Evolutionary conservation across 75 land plant genomes (phyloP), one percentile per base, ranked within the genome.

Genomic region (Pinus albicaulis): DNA sequence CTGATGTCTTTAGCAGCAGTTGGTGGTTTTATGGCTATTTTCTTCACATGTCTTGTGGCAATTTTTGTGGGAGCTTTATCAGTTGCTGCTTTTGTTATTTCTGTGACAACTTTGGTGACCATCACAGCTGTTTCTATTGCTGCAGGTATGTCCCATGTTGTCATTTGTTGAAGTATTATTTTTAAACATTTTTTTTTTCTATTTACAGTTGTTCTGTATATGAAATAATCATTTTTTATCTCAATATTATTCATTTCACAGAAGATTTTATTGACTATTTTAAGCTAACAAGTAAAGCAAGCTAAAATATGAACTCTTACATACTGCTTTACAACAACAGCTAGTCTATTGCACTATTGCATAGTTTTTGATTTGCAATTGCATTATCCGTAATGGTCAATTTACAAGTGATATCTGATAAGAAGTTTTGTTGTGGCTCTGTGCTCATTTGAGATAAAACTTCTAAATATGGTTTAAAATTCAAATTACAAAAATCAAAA

Each of bases 21-120:
- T n/a, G 99, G 99, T 53, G 96, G 94, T 17, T 88, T 90, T 78
- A 73, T 90, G 77, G 98, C 93, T 71, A 25, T 91, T 22, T 96
- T 96, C 79, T 92, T 94, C 78, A 75, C 83, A 7, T 87, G 86
- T 65, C 80, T 93, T 22, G 81, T 90, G 23, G 88, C 87, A 71
- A 86, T 96, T 55, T 96, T 90, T 55, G 76, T 96, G 52, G 91
- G 88, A 56, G 98, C 93, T 22, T 74, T 94, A 57, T 77, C 89
- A 57, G 80, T 87, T 44, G 89, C 94, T 58, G 86, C 65, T 1
- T 80, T 90, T 74, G 82, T 79, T 73, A 86, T 96, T 25, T 92
- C 95, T 0, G 74, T 82, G 24, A 65, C 83, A 57, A 87, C 91
- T n/a, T 77, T 96, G 38, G 77, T 93, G 59, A 72, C 87, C 57